A percentile compares a stretch with the other conserved stretches of the same genome.
Conservation (phyloP, 495 filamentous ascomycete genomes). For the Hypoxylon subgilvum region DNA sequence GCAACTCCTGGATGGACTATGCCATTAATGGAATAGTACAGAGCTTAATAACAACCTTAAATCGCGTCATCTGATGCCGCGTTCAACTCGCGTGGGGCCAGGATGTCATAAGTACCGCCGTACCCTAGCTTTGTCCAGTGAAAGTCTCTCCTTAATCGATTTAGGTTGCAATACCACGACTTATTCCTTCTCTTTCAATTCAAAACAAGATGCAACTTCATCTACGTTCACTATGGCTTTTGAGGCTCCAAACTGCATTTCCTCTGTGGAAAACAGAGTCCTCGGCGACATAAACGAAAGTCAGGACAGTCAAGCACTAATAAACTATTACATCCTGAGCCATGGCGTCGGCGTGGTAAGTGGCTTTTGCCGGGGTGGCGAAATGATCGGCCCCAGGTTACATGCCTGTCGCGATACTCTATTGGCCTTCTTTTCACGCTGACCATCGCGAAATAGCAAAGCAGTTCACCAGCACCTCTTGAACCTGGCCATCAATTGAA, state of each 20-base stretch:
- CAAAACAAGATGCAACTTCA: conserved; percentile 21
- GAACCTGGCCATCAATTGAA: conserved; percentile 10
- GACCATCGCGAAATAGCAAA: conserved; percentile 6
- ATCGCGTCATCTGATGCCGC: conserved; percentile 36
- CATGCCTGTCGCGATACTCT: not conserved
- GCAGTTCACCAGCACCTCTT: conserved; percentile 5
- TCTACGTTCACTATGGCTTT: conserved; percentile 24
- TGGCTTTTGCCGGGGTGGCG: conserved; percentile 16
- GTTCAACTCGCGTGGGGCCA: conserved; percentile 26
- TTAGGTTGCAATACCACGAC: not conserved
- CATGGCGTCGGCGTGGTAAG: conserved; percentile 41
- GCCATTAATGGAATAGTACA: not conserved
- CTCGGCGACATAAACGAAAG: conserved; percentile 33
- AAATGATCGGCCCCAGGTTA: conserved; percentile 13
- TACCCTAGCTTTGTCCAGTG: conserved; percentile 9
- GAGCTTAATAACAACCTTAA: conserved; percentile 18
- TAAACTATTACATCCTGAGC: conserved; percentile 26
- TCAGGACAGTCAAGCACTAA: conserved; percentile 38
- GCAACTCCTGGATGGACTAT: not conserved
- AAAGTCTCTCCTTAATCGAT: conserved; percentile 21
- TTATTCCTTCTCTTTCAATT: not conserved
- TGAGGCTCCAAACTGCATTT: conserved; percentile 13
- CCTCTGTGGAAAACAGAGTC: conserved; percentile 13
- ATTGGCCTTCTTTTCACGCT: conserved; percentile 1
- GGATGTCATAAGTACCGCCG: not conserved